These are phyloP conservation scores for Oidiodendron maius DNA, from an alignment of 495 filamentous ascomycete genomes.

Conservation along the genomic window DNA sequence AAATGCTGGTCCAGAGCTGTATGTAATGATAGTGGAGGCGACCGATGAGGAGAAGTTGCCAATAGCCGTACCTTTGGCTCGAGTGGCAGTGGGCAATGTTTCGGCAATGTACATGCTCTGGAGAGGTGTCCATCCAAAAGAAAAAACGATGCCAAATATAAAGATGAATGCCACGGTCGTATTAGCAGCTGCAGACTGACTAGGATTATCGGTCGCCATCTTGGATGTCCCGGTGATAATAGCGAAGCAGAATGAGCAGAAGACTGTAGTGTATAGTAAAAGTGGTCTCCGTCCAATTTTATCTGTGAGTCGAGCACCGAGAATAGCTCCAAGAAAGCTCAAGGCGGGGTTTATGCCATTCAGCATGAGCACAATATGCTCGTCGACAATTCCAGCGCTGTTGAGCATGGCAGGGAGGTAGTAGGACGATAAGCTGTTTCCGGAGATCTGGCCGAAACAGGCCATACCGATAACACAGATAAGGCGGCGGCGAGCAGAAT, in stretches of 20 bases:
- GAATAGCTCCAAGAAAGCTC: conserved; percentile 46
- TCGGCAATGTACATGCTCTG: conserved; percentile 55
- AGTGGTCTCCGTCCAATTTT: conserved; percentile 54
- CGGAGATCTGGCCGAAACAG: conserved; percentile 58
- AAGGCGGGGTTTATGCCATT: conserved; percentile 23
- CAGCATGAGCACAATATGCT: conserved; percentile 8
- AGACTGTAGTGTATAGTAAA: conserved; percentile 47
- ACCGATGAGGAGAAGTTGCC: conserved; percentile 33
- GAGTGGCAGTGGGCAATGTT: conserved; percentile 46
- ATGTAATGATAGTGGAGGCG: conserved; percentile 36
- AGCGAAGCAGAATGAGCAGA: conserved; percentile 42
- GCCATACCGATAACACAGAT: conserved; percentile 34
- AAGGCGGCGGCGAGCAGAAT: conserved; percentile 36
- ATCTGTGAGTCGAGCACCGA: conserved; percentile 48
- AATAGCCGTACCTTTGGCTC: conserved; percentile 54
- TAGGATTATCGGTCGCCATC: conserved; percentile 14
- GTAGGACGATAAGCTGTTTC: conserved; percentile 51
- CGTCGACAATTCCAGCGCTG: conserved; percentile 46
- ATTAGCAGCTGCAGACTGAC: conserved; percentile 25
- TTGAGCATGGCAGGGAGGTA: conserved; percentile 48
- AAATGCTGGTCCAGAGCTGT: conserved; percentile 47
- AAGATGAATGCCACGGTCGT: conserved; percentile 52
- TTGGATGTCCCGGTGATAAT: conserved; percentile 41
- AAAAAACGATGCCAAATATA: conserved; percentile 55
- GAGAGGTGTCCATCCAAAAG: conserved; percentile 59